These are phyloP conservation scores for Rhododendron mucronatum DNA, from an alignment of 148 eudicot species.

Conservation along the genomic window DNA sequence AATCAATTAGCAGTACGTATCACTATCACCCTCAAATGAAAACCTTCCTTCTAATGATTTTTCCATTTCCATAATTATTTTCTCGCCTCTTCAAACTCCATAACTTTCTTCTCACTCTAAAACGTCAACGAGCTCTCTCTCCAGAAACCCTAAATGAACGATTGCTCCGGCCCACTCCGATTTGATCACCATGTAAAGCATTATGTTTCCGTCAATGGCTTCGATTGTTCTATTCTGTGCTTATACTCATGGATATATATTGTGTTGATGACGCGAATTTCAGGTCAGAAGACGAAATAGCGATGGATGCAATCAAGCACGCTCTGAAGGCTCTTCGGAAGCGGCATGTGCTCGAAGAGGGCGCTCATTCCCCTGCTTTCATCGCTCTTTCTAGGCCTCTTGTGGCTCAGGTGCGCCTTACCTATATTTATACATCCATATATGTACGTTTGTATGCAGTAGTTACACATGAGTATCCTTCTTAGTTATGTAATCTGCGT, in stretches of 20 bases:
- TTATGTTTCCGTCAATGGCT: background rate
- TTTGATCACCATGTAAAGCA: conserved; percentile 14
- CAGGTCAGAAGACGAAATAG: conserved; percentile 60
- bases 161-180: background rate
- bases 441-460: background rate
- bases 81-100: background rate
- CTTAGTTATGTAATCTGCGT: background rate
- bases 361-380: conserved; percentile 75
- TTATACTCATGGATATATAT: background rate
- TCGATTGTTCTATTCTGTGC: background rate
- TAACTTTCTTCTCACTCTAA: background rate
- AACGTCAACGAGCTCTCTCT: background rate
- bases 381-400: conserved; percentile 68
- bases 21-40: background rate
- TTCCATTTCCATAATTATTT: background rate
- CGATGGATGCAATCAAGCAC: conserved; percentile 60
- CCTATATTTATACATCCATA: background rate
- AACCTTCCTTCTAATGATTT: background rate
- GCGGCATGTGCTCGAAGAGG: conserved; percentile 83
- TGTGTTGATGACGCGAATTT: background rate
- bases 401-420: conserved; percentile 51
- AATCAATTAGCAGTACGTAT: too few species aligned
- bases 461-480: background rate
- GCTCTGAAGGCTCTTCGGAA: conserved; percentile 75
- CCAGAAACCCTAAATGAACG: conserved; percentile 1